Evolutionary conservation across 257 asterid genomes (phyloP).

Genomic region (Henckelia pumila): DNA sequence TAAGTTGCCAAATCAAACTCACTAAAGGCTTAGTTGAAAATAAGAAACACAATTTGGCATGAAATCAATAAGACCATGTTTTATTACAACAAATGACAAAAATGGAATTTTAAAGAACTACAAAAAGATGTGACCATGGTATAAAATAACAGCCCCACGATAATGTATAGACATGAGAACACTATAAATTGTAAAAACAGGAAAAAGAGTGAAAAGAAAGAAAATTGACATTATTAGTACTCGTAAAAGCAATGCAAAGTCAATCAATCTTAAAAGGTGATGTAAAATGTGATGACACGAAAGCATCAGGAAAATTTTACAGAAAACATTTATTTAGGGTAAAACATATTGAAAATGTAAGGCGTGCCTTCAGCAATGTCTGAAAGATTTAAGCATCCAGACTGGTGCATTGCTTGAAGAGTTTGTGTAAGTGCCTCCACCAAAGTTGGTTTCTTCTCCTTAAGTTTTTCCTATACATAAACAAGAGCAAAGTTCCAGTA

Average conservation of each 20-base stretch:
- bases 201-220: not conserved
- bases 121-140: not conserved
- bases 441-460: slow-evolving; percentile 91
- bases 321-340: slow-evolving; percentile 6
- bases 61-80: not conserved
- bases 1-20: not conserved
- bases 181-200: not conserved
- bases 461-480: slow-evolving; percentile 76
- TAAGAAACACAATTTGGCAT: not conserved
- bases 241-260: slow-evolving; percentile 13
- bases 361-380: slow-evolving; percentile 91
- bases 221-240: slow-evolving; percentile 3
- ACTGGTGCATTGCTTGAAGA: slow-evolving; percentile 93
- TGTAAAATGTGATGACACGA: slow-evolving; percentile 2
- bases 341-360: slow-evolving; percentile 9
- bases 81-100: slow-evolving; percentile 15
- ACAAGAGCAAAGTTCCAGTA: slow-evolving; percentile 17
- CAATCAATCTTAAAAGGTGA: slow-evolving; percentile 3
- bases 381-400: slow-evolving; percentile 82
- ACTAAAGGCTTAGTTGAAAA: not conserved
- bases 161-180: slow-evolving; percentile 15
- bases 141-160: not conserved
- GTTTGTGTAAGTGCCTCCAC: slow-evolving; percentile 81
- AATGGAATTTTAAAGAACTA: slow-evolving; percentile 14
- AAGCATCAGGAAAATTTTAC: slow-evolving; percentile 1